Base-by-base conservation (phyloP, 495 filamentous ascomycete species). In the Haplographium delicatum region DNA sequence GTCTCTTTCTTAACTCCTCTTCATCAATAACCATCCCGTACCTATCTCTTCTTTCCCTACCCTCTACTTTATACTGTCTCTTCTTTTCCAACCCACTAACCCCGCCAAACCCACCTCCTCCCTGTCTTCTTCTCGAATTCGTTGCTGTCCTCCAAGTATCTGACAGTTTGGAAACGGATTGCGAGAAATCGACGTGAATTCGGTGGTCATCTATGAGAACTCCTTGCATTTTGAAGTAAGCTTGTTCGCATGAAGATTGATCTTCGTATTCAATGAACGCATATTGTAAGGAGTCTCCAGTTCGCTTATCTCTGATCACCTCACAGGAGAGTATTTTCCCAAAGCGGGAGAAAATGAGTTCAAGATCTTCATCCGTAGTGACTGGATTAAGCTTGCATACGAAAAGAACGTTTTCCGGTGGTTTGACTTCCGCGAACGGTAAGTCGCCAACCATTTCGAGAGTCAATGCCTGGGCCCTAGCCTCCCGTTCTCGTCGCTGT, bases 311-410 rank as follows among this genome's bases (percentile, higher is more conserved):
- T 24, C 94, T 80, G 54, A 98, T 96, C 16, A 98, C 86, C 69
- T 98, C 93, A 68, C 93, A 98, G 27, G 88, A 95, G 10, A 97
- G 63, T 23, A 97, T 97, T 64, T 83, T 89, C 55, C 93, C 93
- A 62, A 98, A 98, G 23, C 93, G 94, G 62, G 87, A 91, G 68
- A 98, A 98, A 52, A 98, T 96, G 48, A 96, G 69, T 60, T 97
- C 80, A 13, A 98, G 77, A 65, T 97, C 94, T 62, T 95, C 86
- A 63, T 97, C 93, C 37, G 43, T 22, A 11, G 93, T 98, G 39
- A 98, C 90, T 0, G 94, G 94, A 54, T 98, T 98, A 19, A 98
- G 73, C 65, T 98, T 97, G 83, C 93, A 98, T 51, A 98, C 93
- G 62, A 98, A 98, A 10, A 98, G 74, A 23, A 98, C 83, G 62